These are phyloP conservation scores for Ciborinia camelliae DNA, from an alignment of 2,329 filamentous ascomycete genomes.

Conservation along the genomic window DNA sequence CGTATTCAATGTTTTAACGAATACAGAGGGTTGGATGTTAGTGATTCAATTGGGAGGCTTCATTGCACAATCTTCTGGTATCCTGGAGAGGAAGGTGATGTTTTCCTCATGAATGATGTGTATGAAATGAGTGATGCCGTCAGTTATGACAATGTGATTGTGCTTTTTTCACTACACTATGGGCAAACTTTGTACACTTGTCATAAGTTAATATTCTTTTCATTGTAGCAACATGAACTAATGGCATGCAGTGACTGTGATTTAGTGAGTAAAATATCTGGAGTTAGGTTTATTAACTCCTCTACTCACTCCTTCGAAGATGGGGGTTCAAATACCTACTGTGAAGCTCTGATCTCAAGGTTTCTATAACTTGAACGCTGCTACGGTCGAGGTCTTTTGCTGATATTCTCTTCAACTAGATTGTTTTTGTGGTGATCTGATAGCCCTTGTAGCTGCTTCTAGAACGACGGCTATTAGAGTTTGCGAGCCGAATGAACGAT, in stretches of 20 bases:
- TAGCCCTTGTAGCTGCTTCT: constrained; percentile 13
- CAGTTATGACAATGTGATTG: constrained; percentile 15
- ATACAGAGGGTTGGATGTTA: constrained; percentile 14
- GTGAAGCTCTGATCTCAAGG: constrained; percentile 12
- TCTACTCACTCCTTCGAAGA: constrained; percentile 8
- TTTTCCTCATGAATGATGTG: constrained; percentile 15
- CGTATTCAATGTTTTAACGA: constrained; percentile 16
- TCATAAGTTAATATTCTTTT: not conserved
- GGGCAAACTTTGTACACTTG: constrained; percentile 15
- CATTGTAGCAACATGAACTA: not conserved
- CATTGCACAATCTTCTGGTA: constrained; percentile 4
- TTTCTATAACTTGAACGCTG: constrained; percentile 6
- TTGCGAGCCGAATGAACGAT: constrained; percentile 11
- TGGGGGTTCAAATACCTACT: constrained; percentile 7
- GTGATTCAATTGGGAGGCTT: constrained; percentile 13
- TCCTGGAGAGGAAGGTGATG: constrained; percentile 12
- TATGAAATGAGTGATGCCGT: constrained; percentile 11
- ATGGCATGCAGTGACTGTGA: constrained; percentile 5
- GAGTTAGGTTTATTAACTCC: constrained; percentile 13
- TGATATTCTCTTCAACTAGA: constrained; percentile 11
- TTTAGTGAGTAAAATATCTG: constrained; percentile 6
- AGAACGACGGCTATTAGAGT: constrained; percentile 2
- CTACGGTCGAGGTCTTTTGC: constrained; percentile 7
- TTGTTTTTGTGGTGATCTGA: constrained; percentile 14
- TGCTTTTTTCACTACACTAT: constrained; percentile 9